These are phyloP conservation scores for Corymbia maculata DNA, from an alignment of 345 rosid species.

Conservation along the genomic window DNA sequence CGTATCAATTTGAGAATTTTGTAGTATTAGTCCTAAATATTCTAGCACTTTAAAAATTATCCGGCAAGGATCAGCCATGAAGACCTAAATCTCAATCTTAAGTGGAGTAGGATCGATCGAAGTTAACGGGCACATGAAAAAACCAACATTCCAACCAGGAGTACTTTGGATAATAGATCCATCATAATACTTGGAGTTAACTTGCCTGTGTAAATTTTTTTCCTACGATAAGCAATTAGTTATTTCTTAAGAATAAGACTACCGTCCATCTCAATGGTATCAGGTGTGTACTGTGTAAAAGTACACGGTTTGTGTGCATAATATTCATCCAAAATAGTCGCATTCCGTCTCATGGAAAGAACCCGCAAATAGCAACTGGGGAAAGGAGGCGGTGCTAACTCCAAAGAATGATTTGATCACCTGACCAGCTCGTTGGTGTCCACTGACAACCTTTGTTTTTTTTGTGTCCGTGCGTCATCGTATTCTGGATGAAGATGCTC, in stretches of 20 bases:
- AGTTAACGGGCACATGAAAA: not conserved
- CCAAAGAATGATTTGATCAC: not conserved
- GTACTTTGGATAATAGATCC: not conserved
- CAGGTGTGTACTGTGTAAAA: not conserved
- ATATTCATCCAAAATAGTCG: not conserved
- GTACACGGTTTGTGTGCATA: not conserved
- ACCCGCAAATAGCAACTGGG: not conserved
- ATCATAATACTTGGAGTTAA: not conserved
- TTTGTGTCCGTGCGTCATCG: not conserved
- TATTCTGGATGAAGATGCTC: not conserved
- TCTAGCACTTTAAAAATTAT: too few relatives aligned
- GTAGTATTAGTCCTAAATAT: too few relatives aligned
- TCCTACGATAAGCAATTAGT: not conserved
- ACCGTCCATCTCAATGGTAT: not conserved
- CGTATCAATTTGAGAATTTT: too few relatives aligned
- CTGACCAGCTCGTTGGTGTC: not conserved
- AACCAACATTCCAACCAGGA: not conserved
- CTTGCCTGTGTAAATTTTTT: not conserved
- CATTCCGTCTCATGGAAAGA: not conserved
- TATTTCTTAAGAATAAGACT: too few relatives aligned
- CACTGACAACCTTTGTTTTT: not conserved
- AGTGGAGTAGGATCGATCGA: not conserved
- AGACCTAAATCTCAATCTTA: not conserved
- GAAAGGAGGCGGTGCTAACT: not conserved
- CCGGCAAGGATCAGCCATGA: not conserved